Percentiles rank a stretch among this genome's conserved stretches.
Conservation (phyloP, 176 grass and related monocot genomes). For the Typha latifolia region DNA sequence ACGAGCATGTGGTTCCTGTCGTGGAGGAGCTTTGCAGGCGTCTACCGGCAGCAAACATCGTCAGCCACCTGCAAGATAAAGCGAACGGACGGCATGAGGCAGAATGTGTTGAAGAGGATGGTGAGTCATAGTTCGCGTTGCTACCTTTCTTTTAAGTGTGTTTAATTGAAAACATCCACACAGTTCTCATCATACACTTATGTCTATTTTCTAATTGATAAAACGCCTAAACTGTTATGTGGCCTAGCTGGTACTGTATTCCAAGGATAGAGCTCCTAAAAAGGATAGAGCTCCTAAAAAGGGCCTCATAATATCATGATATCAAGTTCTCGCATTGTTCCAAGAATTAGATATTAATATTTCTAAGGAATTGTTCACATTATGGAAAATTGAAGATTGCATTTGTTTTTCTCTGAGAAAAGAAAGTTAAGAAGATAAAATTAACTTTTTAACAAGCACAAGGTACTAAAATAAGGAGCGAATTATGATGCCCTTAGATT, state of each 20-base stretch:
- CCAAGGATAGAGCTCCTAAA: no score
- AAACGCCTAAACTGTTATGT: no score
- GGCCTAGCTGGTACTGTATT: no score
- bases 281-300: no score
- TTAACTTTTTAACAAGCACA: background rate
- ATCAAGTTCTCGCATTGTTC: no score
- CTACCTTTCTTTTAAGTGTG: background rate
- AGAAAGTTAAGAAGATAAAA: background rate
- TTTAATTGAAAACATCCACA: no score
- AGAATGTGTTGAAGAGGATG: constrained; percentile 20
- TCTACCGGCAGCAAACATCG: background rate
- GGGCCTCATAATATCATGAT: no score
- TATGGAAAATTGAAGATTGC: no score
- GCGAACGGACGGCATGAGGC: background rate
- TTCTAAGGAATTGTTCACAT: no score
- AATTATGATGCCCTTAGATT: background rate
- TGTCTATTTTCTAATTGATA: no score
- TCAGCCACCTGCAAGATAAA: background rate
- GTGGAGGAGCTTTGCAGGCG: constrained; percentile 15
- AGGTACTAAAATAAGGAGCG: background rate
- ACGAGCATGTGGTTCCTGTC: constrained; percentile 17
- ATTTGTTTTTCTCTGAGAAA: no score
- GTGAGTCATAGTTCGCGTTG: background rate
- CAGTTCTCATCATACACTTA: background rate
- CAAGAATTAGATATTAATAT: no score